Evolutionary conservation across 345 rosid genomes (phyloP), one percentile per base, ranked within the genome.

Genomic region (Rhodamnia argentea): DNA sequence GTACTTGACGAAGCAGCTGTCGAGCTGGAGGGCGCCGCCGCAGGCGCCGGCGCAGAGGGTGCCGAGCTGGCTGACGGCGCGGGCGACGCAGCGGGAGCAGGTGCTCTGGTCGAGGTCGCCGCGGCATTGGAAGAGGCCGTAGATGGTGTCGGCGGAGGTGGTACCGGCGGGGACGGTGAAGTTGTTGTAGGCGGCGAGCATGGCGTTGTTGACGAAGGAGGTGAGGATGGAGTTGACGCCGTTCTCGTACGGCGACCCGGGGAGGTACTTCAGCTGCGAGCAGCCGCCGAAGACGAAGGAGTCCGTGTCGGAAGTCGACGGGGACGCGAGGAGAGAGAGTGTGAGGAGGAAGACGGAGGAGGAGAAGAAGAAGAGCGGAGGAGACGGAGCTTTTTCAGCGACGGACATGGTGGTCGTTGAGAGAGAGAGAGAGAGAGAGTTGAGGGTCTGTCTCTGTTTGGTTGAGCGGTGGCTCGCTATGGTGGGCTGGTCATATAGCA

Each of bases 71-170:
- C 89, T 88, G 86, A 95, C 91, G 10, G 98, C 98, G 40, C 83
- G 89, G 56, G 96, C 90, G 26, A 95, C 94, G 86, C 99, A 97
- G 47, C 94, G 91, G 51, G 94, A 91, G 86, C 99, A 97, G 84
- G 90, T 91, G 9, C 88, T 89, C 85, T 85, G 83, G 88, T 85
- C 90, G 62, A 96, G 95, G 95, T 97, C 98, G 0, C 95, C 98
- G 0, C 98, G 96, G 88, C 99, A 97, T 90, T 97, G 99, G 91
- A 87, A 97, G 7, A 96, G 90, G 23, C 98, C 98, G 88, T 91
- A 93, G 51, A 95, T 86, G 29, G 93, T 90, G 85, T 93, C 94
- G 86, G 85, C 62, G 44, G 94, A 86, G 55, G 92, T 84, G 13
- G 90, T 90, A 76, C 92, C 87, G 58, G 96, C 93, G 86, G 90